Percentiles rank a stretch among this genome's conserved stretches.
Evolutionary conservation across 192 early-diverging fungal genomes (phyloP).

Genomic region (Mortierella alpina): DNA sequence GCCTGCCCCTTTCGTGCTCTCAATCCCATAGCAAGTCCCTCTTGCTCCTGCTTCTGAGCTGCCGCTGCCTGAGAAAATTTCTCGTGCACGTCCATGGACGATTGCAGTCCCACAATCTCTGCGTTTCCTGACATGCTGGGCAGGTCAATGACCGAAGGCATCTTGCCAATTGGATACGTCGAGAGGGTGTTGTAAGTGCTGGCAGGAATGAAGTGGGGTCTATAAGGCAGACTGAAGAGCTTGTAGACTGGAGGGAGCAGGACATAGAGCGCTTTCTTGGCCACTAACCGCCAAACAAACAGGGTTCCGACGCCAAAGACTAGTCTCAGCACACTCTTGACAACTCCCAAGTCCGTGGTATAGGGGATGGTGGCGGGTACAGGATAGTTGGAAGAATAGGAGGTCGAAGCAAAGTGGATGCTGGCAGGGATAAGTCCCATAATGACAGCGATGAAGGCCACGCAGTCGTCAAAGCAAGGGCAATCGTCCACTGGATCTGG

Average conservation of each 20-base stretch:
- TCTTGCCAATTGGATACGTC: conserved; percentile 45
- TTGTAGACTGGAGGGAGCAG: conserved; percentile 64
- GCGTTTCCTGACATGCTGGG: conserved; percentile 50
- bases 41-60: conserved; percentile 27
- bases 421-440: conserved; percentile 70
- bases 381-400: conserved; percentile 45
- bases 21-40: conserved; percentile 14
- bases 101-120: conserved; percentile 63
- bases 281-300: conserved; percentile 64
- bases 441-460: conserved; percentile 72
- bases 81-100: conserved; percentile 61
- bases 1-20: conserved; percentile 24
- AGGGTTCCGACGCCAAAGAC: conserved; percentile 59
- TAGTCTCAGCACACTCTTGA: conserved; percentile 34
- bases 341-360: conserved; percentile 23
- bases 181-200: conserved; percentile 47
- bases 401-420: conserved; percentile 60
- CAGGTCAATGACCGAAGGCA: conserved; percentile 49
- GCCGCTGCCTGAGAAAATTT: conserved; percentile 50
- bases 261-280: conserved; percentile 60
- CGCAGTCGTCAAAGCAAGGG: conserved; percentile 81
- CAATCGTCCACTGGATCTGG: conserved; percentile 79
- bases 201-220: conserved; percentile 51
- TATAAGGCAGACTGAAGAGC: conserved; percentile 64
- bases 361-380: conserved; percentile 55